Conservation (phyloP, 495 filamentous ascomycete genomes). For the Podospora pseudocomata region DNA sequence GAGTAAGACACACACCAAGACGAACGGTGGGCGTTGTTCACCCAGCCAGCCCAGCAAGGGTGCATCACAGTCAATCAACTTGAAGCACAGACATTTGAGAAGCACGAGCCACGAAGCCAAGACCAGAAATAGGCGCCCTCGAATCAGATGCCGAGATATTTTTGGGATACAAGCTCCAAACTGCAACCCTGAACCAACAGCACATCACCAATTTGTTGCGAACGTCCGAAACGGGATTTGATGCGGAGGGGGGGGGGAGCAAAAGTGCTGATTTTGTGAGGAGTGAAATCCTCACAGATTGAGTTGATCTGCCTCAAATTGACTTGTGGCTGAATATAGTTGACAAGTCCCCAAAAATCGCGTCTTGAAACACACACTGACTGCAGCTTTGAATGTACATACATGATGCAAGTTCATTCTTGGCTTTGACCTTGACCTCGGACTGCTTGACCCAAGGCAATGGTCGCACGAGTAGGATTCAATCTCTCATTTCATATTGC, state of each 20-base stretch:
- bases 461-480: background rate
- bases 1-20: background rate
- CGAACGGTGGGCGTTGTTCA: background rate
- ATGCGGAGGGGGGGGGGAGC: background rate
- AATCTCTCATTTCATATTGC: background rate
- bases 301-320: background rate
- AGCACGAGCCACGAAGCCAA: background rate
- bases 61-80: background rate
- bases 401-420: background rate
- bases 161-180: background rate
- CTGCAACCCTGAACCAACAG: conserved; percentile 2
- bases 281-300: background rate
- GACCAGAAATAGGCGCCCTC: conserved; percentile 6
- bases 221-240: background rate
- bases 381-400: background rate
- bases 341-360: background rate
- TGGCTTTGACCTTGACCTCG: background rate
- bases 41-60: too few species aligned
- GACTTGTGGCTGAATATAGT: background rate
- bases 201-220: background rate
- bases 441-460: background rate
- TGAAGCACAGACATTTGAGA: background rate
- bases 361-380: background rate
- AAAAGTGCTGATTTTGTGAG: background rate
- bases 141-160: conserved; percentile 5